Percentiles rank a stretch among this genome's conserved stretches.
These are phyloP conservation scores for Dioszegia crocea DNA, from an alignment of 768 basidiomycete genomes.

Conservation along the genomic window DNA sequence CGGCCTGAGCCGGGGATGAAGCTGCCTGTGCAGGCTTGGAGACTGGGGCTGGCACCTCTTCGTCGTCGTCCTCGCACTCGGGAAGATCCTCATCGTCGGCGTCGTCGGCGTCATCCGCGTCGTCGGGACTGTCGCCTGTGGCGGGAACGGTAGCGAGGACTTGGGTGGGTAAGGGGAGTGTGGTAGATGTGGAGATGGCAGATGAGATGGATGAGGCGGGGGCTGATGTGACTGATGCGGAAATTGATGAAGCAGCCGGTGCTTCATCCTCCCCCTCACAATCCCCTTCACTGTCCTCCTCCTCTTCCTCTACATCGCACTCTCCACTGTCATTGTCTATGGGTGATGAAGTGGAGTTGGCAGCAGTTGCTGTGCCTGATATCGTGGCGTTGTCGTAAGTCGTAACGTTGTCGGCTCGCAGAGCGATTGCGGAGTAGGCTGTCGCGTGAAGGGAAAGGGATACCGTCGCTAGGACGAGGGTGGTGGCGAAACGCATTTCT, in stretches of 20 bases:
- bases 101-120: constrained; percentile 18
- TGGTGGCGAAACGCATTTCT: constrained; percentile 1
- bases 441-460: constrained; percentile 8
- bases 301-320: too few species aligned
- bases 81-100: constrained; percentile 4
- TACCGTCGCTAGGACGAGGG: constrained; percentile 3
- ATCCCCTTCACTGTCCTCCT: too few species aligned
- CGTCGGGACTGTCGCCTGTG: constrained; percentile 11
- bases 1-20: background rate
- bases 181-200: background rate
- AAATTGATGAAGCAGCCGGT: background rate
- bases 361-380: background rate
- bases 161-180: background rate
- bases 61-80: constrained; percentile 19
- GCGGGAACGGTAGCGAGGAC: background rate
- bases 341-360: background rate
- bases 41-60: background rate
- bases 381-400: background rate
- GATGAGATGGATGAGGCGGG: constrained; percentile 1
- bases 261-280: constrained; percentile 9
- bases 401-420: constrained; percentile 5
- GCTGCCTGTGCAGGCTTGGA: background rate
- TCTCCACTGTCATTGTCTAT: too few species aligned
- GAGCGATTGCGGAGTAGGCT: background rate
- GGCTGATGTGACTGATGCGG: background rate